These are phyloP conservation scores for Ceratobasidium theobromae DNA, from an alignment of 1,284 basidiomycete genomes.

Conservation along the genomic window DNA sequence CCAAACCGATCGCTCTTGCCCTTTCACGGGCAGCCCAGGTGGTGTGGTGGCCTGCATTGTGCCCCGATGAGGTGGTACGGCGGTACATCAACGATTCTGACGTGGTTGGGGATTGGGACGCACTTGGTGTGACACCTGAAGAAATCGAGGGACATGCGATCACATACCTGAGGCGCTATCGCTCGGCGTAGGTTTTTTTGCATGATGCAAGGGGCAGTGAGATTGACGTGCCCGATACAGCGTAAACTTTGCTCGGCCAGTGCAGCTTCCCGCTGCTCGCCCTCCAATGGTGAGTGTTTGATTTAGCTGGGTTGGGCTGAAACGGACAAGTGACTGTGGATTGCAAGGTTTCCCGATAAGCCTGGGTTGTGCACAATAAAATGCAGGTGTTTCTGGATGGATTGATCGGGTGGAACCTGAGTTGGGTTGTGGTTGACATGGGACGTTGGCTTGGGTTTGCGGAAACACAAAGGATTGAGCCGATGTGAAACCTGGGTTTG, in stretches of 20 bases:
- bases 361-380: no score
- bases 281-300: conserved; percentile 23
- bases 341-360: no score
- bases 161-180: conserved; percentile 87
- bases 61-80: conserved; percentile 88
- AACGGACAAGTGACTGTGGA: no score
- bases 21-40: conserved; percentile 70
- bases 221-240: not conserved
- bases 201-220: not conserved
- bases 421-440: no score
- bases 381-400: no score
- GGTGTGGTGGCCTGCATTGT: conserved; percentile 92
- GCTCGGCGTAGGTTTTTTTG: conserved; percentile 57
- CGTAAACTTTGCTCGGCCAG: conserved; percentile 25
- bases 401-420: no score
- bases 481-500: no score
- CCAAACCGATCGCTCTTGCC: conserved; percentile 69
- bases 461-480: no score
- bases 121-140: conserved; percentile 69
- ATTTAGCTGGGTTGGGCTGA: not conserved
- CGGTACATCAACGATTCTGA: conserved; percentile 79
- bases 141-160: conserved; percentile 90
- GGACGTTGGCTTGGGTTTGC: no score
- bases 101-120: conserved; percentile 44
- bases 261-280: conserved; percentile 23